Conservation (phyloP, 139 green algal genomes). For the Chlorella sp. region DNA sequence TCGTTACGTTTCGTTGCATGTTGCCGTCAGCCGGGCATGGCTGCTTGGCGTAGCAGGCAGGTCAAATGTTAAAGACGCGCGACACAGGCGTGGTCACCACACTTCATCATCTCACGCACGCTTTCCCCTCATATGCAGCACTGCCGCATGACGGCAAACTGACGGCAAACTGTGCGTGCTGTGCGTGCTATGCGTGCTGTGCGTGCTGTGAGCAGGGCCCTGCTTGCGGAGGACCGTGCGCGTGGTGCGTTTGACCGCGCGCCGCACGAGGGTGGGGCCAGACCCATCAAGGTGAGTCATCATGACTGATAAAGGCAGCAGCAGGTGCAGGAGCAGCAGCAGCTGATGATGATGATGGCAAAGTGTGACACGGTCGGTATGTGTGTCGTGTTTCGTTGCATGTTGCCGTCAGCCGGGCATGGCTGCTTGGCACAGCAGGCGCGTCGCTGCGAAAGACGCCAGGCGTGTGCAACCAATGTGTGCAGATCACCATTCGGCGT, state of each 20-base stretch:
- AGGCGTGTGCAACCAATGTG: not conserved
- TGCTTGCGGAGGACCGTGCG: constrained; percentile 54
- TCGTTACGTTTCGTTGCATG: too few relatives aligned
- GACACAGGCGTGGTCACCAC: too few relatives aligned
- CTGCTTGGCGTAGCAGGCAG: too few relatives aligned
- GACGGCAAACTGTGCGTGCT: too few relatives aligned
- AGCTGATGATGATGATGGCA: not conserved
- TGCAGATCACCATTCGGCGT: constrained; percentile 28
- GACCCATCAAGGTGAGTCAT: constrained; percentile 25
- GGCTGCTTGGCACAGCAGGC: too few relatives aligned
- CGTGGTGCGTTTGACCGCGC: constrained; percentile 29
- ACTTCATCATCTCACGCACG: too few relatives aligned
- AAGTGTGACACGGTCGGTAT: not conserved
- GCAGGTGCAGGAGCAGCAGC: not conserved
- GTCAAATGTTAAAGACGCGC: too few relatives aligned
- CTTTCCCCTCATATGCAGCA: too few relatives aligned
- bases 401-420: not conserved
- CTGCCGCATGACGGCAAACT: too few relatives aligned
- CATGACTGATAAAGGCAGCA: not conserved
- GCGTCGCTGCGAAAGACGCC: too few relatives aligned
- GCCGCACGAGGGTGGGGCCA: constrained; percentile 35
- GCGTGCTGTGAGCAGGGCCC: constrained; percentile 29
- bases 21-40: too few relatives aligned
- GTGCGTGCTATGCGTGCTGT: too few relatives aligned
- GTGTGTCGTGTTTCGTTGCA: not conserved